Conservation (phyloP, 208 protist species). For the Leishmania braziliensis region DNA sequence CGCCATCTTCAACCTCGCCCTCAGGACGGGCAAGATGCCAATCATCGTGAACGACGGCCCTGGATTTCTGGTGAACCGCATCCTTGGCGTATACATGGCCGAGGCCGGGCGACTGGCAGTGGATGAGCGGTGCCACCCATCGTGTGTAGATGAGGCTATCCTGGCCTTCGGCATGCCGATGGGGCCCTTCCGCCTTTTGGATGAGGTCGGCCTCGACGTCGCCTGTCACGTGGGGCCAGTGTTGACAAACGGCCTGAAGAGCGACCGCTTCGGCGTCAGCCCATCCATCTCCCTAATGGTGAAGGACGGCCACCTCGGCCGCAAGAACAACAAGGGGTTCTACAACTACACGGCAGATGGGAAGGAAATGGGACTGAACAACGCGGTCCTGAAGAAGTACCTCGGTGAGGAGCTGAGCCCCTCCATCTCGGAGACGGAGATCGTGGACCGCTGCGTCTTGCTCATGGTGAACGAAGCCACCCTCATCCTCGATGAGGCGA, state of each 20-base stretch:
- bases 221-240: conserved; percentile 76
- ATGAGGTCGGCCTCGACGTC: conserved; percentile 94
- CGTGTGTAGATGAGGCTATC: conserved; percentile 76
- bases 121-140: conserved; percentile 56
- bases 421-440: conserved; percentile 50
- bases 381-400: conserved; percentile 31
- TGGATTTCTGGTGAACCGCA: conserved; percentile 87
- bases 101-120: conserved; percentile 71
- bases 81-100: conserved; percentile 88
- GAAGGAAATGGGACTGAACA: conserved; percentile 67
- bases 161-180: conserved; percentile 92
- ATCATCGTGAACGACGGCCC: conserved; percentile 91
- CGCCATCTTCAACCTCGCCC: conserved; percentile 71
- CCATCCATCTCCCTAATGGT: conserved; percentile 59
- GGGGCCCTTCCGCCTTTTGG: conserved; percentile 89
- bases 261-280: conserved; percentile 63
- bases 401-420: conserved; percentile 34
- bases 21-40: conserved; percentile 90
- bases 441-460: conserved; percentile 83
- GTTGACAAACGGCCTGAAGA: conserved; percentile 65
- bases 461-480: conserved; percentile 89
- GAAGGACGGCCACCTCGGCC: conserved; percentile 68
- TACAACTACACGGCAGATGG: conserved; percentile 82
- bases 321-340: conserved; percentile 91
- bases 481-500: conserved; percentile 69